These are phyloP conservation scores for Ilyonectria destructans DNA, from an alignment of 2,329 filamentous ascomycete genomes.

Conservation along the genomic window DNA sequence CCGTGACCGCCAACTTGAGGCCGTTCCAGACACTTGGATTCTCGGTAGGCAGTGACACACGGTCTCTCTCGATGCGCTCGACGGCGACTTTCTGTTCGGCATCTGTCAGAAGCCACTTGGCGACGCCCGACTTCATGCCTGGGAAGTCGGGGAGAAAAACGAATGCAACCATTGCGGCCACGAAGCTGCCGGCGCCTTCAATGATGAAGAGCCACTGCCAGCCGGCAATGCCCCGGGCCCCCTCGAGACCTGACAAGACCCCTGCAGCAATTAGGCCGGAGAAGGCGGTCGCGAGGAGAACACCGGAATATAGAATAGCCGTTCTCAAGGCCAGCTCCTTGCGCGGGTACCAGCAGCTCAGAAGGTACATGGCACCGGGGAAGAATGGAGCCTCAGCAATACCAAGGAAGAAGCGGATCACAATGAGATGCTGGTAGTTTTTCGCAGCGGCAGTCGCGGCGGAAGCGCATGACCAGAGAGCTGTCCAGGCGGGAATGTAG, in stretches of 20 bases:
- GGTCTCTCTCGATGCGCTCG: conserved; percentile 39
- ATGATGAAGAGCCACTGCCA: conserved; percentile 69
- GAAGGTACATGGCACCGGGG: conserved; percentile 24
- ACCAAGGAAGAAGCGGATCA: conserved; percentile 42
- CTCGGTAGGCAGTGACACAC: conserved; percentile 41
- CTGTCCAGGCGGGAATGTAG: conserved; percentile 38
- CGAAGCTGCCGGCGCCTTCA: conserved; percentile 65
- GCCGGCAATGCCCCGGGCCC: conserved; percentile 67
- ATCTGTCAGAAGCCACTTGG: conserved; percentile 32
- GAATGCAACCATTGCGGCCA: conserved; percentile 35
- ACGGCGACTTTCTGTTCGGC: conserved; percentile 32
- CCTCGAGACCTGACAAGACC: conserved; percentile 53
- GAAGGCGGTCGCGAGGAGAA: conserved; percentile 41
- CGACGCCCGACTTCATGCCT: conserved; percentile 23
- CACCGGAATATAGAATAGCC: conserved; percentile 45
- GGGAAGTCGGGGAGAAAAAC: conserved; percentile 41
- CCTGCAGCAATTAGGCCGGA: conserved; percentile 43
- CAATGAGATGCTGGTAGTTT: conserved; percentile 31
- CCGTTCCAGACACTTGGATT: conserved; percentile 38
- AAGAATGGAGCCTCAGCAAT: conserved; percentile 47
- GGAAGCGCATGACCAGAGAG: conserved; percentile 44
- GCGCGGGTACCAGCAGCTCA: conserved; percentile 45
- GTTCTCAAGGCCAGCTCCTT: conserved; percentile 45
- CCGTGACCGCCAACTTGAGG: conserved; percentile 42
- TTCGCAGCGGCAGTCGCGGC: conserved; percentile 39